Base-by-base conservation (phyloP, 225 moss, liverwort and hornwort genomes). In the Polytrichum formosum region DNA sequence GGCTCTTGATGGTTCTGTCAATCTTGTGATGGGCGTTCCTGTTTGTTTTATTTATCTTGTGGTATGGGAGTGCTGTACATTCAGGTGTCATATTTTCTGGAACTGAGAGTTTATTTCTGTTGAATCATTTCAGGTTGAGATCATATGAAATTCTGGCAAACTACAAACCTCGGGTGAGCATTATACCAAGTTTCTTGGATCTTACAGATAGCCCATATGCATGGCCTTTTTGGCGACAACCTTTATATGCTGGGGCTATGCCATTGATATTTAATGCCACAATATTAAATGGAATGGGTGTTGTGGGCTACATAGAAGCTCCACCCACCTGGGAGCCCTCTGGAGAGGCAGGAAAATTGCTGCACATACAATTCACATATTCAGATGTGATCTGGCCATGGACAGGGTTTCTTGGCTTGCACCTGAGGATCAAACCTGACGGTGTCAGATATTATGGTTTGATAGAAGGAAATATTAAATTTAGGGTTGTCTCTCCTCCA, bases 351-450 rank as follows among this genome's bases (percentile, higher is more conserved):
- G 96, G 90, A 31, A 74, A 67, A 64, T 63, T 91, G 63, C 79
- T 93, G 64, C 85, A 93, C 60, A 89, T 96, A 70, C 87, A 88
- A 61, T 93, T 68, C 65, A 83, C 85, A 6, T 96, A 91, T 77
- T 93, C 96, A 18, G 91, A 96, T 77, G 93, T 91, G 53, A 91
- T 96, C 61, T 93, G 96, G 93, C 93, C 91, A n/a, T 96, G 96
- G 93, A 93, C 96, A 64, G 93, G 96, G 63, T 93, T 86, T 80
- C 68, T 93, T 78, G 96, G 91, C 63, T 86, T 96, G 55, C 87
- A 96, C 80, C 79, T 96, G 58, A 83, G 93, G 66, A 83, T 96
- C 9, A 91, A 90, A 65, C 56, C 88, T 54, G 93, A 91, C 80
- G 93, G 96, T 28, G 83, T 69, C 78, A 85, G 79, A 53, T 90